phyloP scores from a whole-genome alignment of 148 eudicot genomes.

The Limonium bicolor region DNA sequence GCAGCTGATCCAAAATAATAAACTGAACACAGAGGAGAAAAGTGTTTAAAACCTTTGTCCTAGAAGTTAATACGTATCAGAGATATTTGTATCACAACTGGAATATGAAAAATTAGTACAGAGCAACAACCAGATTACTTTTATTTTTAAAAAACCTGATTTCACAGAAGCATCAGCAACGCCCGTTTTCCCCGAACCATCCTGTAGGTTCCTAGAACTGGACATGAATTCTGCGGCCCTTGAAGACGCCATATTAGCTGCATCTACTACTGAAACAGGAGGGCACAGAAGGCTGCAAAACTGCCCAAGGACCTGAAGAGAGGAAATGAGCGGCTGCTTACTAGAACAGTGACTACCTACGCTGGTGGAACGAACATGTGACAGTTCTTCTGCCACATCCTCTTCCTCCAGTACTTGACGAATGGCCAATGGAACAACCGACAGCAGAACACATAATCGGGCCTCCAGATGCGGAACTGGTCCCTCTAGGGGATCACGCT shows the following conservation, averaged over 20 bases:
- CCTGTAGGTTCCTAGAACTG: slow-evolving; percentile 48
- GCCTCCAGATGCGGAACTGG: slow-evolving; percentile 94
- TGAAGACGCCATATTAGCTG: slow-evolving; percentile 87
- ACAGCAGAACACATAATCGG: slow-evolving; percentile 77
- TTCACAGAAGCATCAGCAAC: slow-evolving; percentile 51
- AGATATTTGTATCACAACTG: neutral
- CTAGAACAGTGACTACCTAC: slow-evolving; percentile 23
- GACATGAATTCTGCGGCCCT: slow-evolving; percentile 77
- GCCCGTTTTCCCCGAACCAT: slow-evolving; percentile 58
- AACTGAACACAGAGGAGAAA: neutral
- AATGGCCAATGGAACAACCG: slow-evolving; percentile 54
- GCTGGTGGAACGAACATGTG: slow-evolving; percentile 16
- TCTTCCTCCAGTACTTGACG: slow-evolving; percentile 63
- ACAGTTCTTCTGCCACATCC: slow-evolving; percentile 21
- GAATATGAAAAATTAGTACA: neutral
- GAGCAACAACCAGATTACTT: neutral
- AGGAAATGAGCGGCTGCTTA: slow-evolving; percentile 49
- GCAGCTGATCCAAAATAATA: neutral
- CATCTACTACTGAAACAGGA: slow-evolving; percentile 34
- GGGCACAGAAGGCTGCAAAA: slow-evolving; percentile 73
- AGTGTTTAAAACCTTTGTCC: neutral
- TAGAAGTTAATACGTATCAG: slow-evolving; percentile 1
- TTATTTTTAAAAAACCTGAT: slow-evolving; percentile 1
- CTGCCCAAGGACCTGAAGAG: slow-evolving; percentile 69
- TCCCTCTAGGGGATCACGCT: slow-evolving; percentile 76